Evolutionary conservation across 1,284 basidiomycete species (phyloP).

Genomic region (Leccinum fuscescens): DNA sequence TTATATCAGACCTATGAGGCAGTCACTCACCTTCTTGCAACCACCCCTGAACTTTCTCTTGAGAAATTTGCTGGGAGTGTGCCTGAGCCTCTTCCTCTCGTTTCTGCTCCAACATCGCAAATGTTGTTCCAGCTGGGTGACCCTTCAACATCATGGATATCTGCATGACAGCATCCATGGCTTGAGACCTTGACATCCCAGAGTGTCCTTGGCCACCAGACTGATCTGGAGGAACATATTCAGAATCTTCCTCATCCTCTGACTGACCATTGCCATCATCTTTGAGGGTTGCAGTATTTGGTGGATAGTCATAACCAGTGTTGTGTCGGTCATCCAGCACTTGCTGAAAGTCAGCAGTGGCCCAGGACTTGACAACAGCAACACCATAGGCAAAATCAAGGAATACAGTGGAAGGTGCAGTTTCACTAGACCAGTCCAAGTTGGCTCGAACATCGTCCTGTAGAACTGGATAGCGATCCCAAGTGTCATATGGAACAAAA

Average conservation of each 20-base stretch:
- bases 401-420: background rate
- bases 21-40: background rate
- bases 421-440: background rate
- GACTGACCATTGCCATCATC: background rate
- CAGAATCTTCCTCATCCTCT: too few species aligned
- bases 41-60: background rate
- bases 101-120: background rate
- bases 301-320: background rate
- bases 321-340: background rate
- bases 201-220: background rate
- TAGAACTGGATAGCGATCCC: accelerated
- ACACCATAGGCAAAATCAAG: background rate
- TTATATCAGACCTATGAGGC: too few species aligned
- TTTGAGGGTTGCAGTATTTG: background rate
- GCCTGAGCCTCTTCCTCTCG: background rate
- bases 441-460: background rate
- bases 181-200: background rate
- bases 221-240: too few species aligned
- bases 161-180: background rate
- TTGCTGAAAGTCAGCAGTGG: background rate
- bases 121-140: background rate
- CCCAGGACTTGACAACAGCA: background rate
- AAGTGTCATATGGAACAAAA: background rate
- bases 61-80: background rate
- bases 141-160: background rate